Base-by-base conservation (phyloP, 768 basidiomycete genomes). In the Amanita rubescens region DNA sequence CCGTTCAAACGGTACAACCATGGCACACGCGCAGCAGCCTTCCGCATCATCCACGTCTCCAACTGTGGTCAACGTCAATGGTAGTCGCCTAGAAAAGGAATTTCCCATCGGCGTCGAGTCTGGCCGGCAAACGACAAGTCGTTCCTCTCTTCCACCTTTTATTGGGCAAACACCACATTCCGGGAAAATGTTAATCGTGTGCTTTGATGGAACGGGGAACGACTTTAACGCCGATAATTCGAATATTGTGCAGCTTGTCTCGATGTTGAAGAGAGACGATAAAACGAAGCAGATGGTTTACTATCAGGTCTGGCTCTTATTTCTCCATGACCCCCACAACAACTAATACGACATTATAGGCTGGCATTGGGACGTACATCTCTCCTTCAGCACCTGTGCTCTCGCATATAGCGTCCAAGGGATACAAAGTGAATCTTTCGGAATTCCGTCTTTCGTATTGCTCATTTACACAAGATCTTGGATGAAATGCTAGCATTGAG, bases 121-220 rank as follows among this genome's bases (percentile, higher is more conserved):
- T 3, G 34, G 34, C 34, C 34, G 8, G 34, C 15, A 9, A 34
- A 34, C 10, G 34, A 34, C 22, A 7, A 20, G 34, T 11, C 34
- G 34, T 5, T 5, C n/a, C 19, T 19, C 48, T 8, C 32, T 37
- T 3, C 32, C 34, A 12, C 17, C 34, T n/a, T 49, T 37, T 15
- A 49, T 49, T 30, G 5, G 27, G 8, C 27, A 34, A 34, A 24
- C n/a, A n/a, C 8, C 33, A 20, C 19, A 3, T 11, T 17, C 22
- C 8, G 11, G 19, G 5, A 33, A 35, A n/a, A 38, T 32, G 14
- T 20, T 49, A 3, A 33, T 49, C 8, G 14, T 49, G 10, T 49
- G 48, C 63, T 88, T 88, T 60, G 87, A 88, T 64, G 82, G 78
- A 3, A 79, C 77, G 4, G 75, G 75, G 39, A 73, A 77, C 54